These are phyloP conservation scores for Asterochloris sp. DNA, from an alignment of 139 green algal genomes.

Conservation along the genomic window DNA sequence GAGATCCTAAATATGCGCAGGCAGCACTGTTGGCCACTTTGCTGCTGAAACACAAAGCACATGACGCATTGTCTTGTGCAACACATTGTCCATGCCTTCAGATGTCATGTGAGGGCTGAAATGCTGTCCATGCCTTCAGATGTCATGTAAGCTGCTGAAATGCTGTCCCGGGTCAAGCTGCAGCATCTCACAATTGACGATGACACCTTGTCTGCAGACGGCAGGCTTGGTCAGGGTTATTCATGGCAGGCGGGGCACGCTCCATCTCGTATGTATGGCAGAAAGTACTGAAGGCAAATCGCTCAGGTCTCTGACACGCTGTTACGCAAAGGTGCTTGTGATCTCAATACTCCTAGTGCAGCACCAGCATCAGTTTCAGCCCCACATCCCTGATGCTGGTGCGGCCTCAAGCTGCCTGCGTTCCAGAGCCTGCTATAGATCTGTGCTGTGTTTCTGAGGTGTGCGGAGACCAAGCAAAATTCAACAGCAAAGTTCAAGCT, in stretches of 20 bases:
- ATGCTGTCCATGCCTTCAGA: not conserved
- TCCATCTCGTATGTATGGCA: slow-evolving; percentile 9
- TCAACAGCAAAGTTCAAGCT: too few relatives aligned
- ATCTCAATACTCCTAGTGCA: too few relatives aligned
- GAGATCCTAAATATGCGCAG: too few relatives aligned
- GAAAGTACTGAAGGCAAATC: slow-evolving; percentile 12
- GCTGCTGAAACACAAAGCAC: not conserved
- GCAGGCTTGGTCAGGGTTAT: slow-evolving; percentile 10
- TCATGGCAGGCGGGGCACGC: slow-evolving; percentile 5
- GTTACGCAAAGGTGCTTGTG: too few relatives aligned
- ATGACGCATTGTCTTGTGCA: not conserved
- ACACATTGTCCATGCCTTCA: not conserved
- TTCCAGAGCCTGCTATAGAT: too few relatives aligned
- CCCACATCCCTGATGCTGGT: too few relatives aligned
- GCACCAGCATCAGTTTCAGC: too few relatives aligned
- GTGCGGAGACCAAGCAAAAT: too few relatives aligned
- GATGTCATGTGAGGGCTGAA: not conserved
- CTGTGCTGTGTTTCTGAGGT: too few relatives aligned
- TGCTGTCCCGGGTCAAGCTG: not conserved
- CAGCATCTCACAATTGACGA: not conserved
- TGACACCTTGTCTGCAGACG: not conserved
- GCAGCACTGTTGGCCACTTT: not conserved
- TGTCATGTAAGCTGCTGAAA: not conserved
- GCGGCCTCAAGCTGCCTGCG: too few relatives aligned
- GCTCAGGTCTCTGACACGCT: not conserved